Evolutionary conservation across 176 grass and related monocot genomes (phyloP), one percentile per base, ranked within the genome.

Genomic region (Oryza brachyantha): DNA sequence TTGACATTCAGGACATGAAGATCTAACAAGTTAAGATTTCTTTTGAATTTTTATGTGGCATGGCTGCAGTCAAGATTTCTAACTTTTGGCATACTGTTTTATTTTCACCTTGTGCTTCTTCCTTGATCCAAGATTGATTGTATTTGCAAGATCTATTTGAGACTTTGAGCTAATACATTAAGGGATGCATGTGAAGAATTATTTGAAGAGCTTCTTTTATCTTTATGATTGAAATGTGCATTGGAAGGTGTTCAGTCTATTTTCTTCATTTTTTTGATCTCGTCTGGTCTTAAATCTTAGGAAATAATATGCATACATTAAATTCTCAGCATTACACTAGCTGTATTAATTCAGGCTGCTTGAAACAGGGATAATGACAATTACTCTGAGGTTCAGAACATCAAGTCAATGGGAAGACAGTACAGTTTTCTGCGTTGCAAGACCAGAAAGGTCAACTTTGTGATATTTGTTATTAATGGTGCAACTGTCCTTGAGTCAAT

Each of bases 391-490:
- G 87, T 40, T 52, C 52, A 83, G 34, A 78, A 43, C 45, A 83
- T 86, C 54, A 87, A 92, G 46, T 76, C 61, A 75, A 77, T 81
- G 66, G 42, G 41, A 37, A 89, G 60, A 36, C 64, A 90, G 64
- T 72, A 71, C 39, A 26, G 73, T 84, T 83, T 86, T 64, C 46
- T 74, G 38, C 75, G 9, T 86, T 88, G 67, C 71, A 75, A 79
- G 61, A 93, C 67, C 66, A 89, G 94, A 82, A 91, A 75, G 66
- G 91, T 97, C 34, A 97, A 93, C 74, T 93, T 83, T 83, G 91
- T 84, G 41, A 90, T 97, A 85, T 93, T 97, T 85, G 84, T 93
- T 52, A 65, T 91, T 68, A 55, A 93, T 79, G 91, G 91, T 45
- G 25, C 35, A 50, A 86, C 84, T 81, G 52, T 93, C 73, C 81